These are phyloP conservation scores for Talaromyces piceae DNA, from an alignment of 2,329 filamentous ascomycete species.

Conservation along the genomic window DNA sequence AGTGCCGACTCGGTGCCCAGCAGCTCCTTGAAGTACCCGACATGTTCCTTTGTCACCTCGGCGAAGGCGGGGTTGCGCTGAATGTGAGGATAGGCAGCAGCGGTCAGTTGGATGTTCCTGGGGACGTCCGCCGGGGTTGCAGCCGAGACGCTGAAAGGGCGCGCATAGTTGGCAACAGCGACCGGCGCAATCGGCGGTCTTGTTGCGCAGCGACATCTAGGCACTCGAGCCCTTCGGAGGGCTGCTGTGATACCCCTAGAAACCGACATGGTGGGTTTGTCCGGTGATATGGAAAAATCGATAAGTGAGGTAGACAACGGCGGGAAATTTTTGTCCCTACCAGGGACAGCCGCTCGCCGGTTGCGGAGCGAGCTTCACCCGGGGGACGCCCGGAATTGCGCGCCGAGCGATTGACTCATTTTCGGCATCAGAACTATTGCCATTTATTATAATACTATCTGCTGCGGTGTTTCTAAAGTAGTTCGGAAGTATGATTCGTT, in stretches of 20 bases:
- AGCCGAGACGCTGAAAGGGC: conserved; percentile 24
- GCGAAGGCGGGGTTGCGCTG: conserved; percentile 69
- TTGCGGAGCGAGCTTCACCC: not conserved
- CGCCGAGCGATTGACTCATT: not conserved
- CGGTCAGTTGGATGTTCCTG: conserved; percentile 62
- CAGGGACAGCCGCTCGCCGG: not conserved
- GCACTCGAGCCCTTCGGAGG: conserved; percentile 8
- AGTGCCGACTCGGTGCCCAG: conserved; percentile 72
- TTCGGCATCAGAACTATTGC: not conserved
- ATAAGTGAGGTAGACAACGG: not conserved
- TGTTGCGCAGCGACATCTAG: not conserved
- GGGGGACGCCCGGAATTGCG: not conserved
- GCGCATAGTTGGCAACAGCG: conserved; percentile 7
- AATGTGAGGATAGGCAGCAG: conserved; percentile 71
- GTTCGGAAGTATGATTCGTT: not conserved
- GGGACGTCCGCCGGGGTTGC: conserved; percentile 18
- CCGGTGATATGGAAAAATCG: not conserved
- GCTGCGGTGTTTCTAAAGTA: not conserved
- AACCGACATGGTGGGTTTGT: conserved; percentile 5
- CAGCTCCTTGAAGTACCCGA: conserved; percentile 72
- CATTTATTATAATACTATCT: too few species aligned
- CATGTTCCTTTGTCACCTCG: conserved; percentile 66
- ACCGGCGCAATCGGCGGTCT: conserved; percentile 3
- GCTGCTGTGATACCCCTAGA: conserved; percentile 6
- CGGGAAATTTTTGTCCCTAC: not conserved